phyloP scores from a whole-genome alignment of 2,329 filamentous ascomycete genomes.

The Juglanconis oblonga region DNA sequence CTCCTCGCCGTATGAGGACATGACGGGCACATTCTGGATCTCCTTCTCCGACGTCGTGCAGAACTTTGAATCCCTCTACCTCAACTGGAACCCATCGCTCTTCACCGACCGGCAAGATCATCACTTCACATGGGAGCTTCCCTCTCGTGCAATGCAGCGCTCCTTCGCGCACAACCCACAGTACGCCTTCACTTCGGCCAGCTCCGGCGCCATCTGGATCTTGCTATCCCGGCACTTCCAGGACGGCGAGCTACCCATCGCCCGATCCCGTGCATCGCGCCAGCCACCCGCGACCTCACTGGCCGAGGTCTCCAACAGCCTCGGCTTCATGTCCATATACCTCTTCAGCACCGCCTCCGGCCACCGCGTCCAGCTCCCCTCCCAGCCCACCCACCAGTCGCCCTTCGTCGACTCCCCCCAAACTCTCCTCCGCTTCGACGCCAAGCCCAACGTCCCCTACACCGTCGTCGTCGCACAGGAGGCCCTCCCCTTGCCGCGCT shows the following conservation, averaged over 20 bases:
- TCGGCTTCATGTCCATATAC: slow-evolving; percentile 85
- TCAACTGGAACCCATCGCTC: slow-evolving; percentile 92
- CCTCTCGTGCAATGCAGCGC: slow-evolving; percentile 43
- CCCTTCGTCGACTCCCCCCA: slow-evolving; percentile 95
- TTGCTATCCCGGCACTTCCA: slow-evolving; percentile 84
- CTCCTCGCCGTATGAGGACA: slow-evolving; percentile 23
- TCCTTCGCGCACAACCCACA: slow-evolving; percentile 66
- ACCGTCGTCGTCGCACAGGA: slow-evolving; percentile 70
- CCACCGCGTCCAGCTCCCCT: slow-evolving; percentile 69
- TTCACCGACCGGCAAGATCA: slow-evolving; percentile 82
- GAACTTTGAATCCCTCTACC: slow-evolving; percentile 91
- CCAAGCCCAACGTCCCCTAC: slow-evolving; percentile 39
- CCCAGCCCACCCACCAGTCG: slow-evolving; percentile 64
- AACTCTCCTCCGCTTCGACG: slow-evolving; percentile 74
- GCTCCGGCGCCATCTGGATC: slow-evolving; percentile 71
- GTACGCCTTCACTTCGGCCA: slow-evolving; percentile 63
- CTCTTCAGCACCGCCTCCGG: slow-evolving; percentile 65
- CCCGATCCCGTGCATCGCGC: slow-evolving; percentile 36
- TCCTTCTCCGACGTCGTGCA: slow-evolving; percentile 82
- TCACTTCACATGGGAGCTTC: slow-evolving; percentile 79
- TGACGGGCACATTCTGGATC: slow-evolving; percentile 90
- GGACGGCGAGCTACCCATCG: slow-evolving; percentile 59
- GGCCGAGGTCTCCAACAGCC: slow-evolving; percentile 47
- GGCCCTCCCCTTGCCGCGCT: slow-evolving; percentile 66
- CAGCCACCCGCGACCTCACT: slow-evolving; percentile 28